A percentile compares a stretch with the other conserved stretches of the same genome.
phyloP scores from a whole-genome alignment of 83 land plant species.

The Picea engelmannii region DNA sequence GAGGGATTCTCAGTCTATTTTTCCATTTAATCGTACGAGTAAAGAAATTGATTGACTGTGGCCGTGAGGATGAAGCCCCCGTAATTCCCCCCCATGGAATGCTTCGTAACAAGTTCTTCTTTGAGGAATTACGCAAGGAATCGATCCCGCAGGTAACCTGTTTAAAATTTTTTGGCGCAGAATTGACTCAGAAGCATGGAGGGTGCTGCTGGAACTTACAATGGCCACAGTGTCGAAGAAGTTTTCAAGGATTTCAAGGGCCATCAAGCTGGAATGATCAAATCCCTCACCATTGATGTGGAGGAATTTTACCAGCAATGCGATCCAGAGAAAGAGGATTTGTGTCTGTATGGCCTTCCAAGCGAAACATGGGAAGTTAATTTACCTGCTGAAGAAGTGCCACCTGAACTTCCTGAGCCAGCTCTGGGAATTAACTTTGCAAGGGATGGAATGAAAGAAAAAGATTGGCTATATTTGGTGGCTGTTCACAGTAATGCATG shows the following conservation, averaged over 20 bases:
- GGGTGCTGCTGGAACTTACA: slow-evolving; percentile 45
- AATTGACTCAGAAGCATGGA: slow-evolving; percentile 43
- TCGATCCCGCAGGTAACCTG: too few relatives aligned
- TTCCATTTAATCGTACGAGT: too few relatives aligned
- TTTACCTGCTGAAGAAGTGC: slow-evolving; percentile 63
- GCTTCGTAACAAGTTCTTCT: too few relatives aligned
- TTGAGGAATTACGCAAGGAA: too few relatives aligned
- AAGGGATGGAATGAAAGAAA: slow-evolving; percentile 66
- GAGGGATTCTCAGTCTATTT: too few relatives aligned
- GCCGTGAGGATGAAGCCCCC: too few relatives aligned
- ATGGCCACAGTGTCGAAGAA: slow-evolving; percentile 71
- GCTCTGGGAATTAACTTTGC: slow-evolving; percentile 71
- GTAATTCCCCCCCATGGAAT: too few relatives aligned
- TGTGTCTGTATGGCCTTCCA: slow-evolving; percentile 64
- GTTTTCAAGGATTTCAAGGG: slow-evolving; percentile 81
- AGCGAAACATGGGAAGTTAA: slow-evolving; percentile 61
- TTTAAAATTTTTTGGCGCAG: too few relatives aligned
- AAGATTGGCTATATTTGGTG: slow-evolving; percentile 63
- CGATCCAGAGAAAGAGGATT: slow-evolving; percentile 64
- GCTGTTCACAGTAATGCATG: slow-evolving; percentile 75
- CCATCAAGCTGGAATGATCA: slow-evolving; percentile 75
- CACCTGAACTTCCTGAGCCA: slow-evolving; percentile 72
- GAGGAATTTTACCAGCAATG: too few relatives aligned
- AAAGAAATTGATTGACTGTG: too few relatives aligned
- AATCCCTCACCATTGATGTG: slow-evolving; percentile 90